A percentile compares a stretch with the other conserved stretches of the same genome.
phyloP scores from a whole-genome alignment of 768 basidiomycete genomes.

The Crassisporium funariophilum region DNA sequence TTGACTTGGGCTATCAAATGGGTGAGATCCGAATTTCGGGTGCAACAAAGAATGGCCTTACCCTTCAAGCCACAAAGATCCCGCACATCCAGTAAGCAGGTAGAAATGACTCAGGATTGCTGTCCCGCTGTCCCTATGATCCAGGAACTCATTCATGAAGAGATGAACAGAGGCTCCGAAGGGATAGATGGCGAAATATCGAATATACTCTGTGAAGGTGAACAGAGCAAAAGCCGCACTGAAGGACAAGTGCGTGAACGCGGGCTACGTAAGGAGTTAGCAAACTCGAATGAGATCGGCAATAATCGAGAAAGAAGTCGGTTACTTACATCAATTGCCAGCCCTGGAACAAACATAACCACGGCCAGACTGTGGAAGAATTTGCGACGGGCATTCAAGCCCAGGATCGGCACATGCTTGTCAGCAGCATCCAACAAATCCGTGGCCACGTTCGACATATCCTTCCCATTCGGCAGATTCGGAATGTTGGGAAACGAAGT shows the following conservation, averaged over 20 bases:
- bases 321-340: conserved; percentile 82
- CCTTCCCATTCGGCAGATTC: conserved; percentile 45
- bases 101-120: conserved; percentile 98
- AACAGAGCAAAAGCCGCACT: conserved; percentile 94
- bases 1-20: conserved; percentile 38
- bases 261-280: conserved; percentile 61
- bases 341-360: conserved; percentile 94
- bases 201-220: conserved; percentile 95
- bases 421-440: conserved; percentile 83
- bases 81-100: conserved; percentile 92
- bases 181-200: conserved; percentile 98
- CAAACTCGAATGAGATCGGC: conserved; percentile 11
- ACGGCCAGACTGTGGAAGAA: conserved; percentile 97
- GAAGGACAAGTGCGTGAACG: conserved; percentile 94
- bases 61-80: conserved; percentile 95
- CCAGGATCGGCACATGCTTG: conserved; percentile 86
- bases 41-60: too few species aligned
- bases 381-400: conserved; percentile 90
- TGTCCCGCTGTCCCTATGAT: conserved; percentile 92
- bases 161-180: conserved; percentile 91
- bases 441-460: conserved; percentile 57
- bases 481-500: conserved; percentile 55
- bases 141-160: conserved; percentile 97
- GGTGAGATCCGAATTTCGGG: too few species aligned
- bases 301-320: conserved; percentile 7